phyloP scores from a whole-genome alignment of 2,329 filamentous ascomycete genomes.

The Sporothrix brunneoviolacea region DNA sequence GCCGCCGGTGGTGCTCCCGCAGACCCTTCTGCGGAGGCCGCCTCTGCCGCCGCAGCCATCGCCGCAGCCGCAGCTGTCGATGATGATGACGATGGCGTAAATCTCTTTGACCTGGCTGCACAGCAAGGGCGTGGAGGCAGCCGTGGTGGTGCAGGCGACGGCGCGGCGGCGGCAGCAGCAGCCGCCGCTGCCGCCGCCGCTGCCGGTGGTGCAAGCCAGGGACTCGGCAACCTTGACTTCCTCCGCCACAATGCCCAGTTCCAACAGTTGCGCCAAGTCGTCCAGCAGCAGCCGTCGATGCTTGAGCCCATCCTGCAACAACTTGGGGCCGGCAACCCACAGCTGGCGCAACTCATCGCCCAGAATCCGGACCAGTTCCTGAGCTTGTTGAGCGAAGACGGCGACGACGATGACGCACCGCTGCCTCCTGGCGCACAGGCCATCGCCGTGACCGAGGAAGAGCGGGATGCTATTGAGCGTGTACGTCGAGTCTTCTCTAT shows the following conservation, averaged over 20 bases:
- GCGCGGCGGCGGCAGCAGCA: slow-evolving; percentile 33
- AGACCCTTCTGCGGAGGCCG: slow-evolving; percentile 15
- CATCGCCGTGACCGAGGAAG: slow-evolving; percentile 89
- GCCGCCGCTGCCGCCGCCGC: slow-evolving; percentile 39
- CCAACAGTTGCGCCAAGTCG: slow-evolving; percentile 92
- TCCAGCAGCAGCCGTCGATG: slow-evolving; percentile 97
- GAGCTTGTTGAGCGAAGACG: slow-evolving; percentile 80
- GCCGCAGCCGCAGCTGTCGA: slow-evolving; percentile 34
- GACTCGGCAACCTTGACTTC: slow-evolving; percentile 80
- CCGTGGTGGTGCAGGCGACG: slow-evolving; percentile 35
- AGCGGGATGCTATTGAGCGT: slow-evolving; percentile 93
- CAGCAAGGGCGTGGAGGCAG: slow-evolving; percentile 53
- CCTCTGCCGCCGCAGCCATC: slow-evolving; percentile 29
- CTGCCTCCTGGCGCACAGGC: slow-evolving; percentile 83
- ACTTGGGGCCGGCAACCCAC: slow-evolving; percentile 88
- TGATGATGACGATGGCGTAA: slow-evolving; percentile 59
- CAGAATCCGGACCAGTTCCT: slow-evolving; percentile 92
- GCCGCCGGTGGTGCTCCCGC: too few relatives aligned
- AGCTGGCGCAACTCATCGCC: slow-evolving; percentile 86
- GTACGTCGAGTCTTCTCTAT: slow-evolving; percentile 47
- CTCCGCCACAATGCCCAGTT: slow-evolving; percentile 94
- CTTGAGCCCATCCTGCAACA: slow-evolving; percentile 96
- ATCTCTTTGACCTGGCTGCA: slow-evolving; percentile 89
- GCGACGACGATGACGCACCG: slow-evolving; percentile 67
- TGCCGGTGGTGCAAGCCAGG: slow-evolving; percentile 41